A percentile compares a stretch with the other conserved stretches of the same genome.
These are phyloP conservation scores for Cercospora berteroae DNA, from an alignment of 2,329 filamentous ascomycete species.

Conservation along the genomic window DNA sequence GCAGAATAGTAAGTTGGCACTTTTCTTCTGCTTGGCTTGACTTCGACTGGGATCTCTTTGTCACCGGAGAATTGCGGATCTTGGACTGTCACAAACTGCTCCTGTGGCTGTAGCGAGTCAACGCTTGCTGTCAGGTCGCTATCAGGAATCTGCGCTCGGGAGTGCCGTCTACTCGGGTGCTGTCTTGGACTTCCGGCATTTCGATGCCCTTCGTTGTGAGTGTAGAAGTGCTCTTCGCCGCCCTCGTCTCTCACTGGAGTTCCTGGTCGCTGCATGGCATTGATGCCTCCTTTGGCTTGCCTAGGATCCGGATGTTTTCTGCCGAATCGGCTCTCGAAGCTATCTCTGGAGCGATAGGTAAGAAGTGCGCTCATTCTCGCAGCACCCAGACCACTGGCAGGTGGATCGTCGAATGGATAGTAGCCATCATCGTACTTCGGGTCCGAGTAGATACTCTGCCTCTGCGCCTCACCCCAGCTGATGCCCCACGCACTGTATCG, in stretches of 20 bases:
- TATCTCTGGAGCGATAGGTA: constrained; percentile 94
- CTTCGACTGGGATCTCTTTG: constrained; percentile 36
- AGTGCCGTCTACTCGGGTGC: constrained; percentile 33
- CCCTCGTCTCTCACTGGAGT: constrained; percentile 31
- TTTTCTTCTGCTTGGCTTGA: constrained; percentile 34
- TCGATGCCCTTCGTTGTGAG: constrained; percentile 54
- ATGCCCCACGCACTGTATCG: constrained; percentile 87
- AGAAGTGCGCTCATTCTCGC: constrained; percentile 95
- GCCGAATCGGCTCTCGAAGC: constrained; percentile 92
- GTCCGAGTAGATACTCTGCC: constrained; percentile 94
- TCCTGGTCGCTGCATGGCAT: constrained; percentile 55
- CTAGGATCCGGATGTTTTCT: constrained; percentile 86
- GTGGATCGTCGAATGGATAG: constrained; percentile 83
- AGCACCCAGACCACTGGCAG: constrained; percentile 80
- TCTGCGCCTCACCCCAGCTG: constrained; percentile 84
- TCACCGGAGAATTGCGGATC: constrained; percentile 51
- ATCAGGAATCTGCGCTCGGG: constrained; percentile 9
- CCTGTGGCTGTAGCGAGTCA: constrained; percentile 22
- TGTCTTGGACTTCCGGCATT: constrained; percentile 48
- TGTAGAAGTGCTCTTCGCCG: constrained; percentile 49
- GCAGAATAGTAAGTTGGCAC: constrained; percentile 87
- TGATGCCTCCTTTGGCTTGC: constrained; percentile 73
- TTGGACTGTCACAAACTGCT: constrained; percentile 32
- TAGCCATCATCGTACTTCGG: constrained; percentile 98
- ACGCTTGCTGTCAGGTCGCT: constrained; percentile 31